Evolutionary conservation across 352 stramenopile genomes (phyloP), one percentile per base, ranked within the genome.

Genomic region (Pythium brassicae): DNA sequence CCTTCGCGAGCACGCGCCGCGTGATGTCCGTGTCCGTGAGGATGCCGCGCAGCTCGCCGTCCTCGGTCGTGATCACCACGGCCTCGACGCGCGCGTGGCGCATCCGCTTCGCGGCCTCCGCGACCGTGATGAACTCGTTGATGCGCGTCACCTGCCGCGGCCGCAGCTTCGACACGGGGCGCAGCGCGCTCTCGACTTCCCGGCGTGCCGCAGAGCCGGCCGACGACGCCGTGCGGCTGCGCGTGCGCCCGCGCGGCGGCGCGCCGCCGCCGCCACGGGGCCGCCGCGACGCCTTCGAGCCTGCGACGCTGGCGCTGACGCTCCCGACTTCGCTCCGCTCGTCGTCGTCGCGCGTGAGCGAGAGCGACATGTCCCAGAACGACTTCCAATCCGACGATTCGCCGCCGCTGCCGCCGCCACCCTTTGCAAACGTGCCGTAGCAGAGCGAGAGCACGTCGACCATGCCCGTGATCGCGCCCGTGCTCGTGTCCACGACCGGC

Each of bases 401-500:
- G 43, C 72, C 74, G 52, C 71, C 65, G 51, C 72, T 72, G 50
- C 69, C 67, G 51, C 80, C 72, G 12, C 78, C 69, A 20, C 80
- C 79, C 40, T 84, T 89, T 4, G 86, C 82, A 51, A 96, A 96
- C 0, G 85, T 92, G 12, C 86, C 86, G 53, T 93, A 96, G 64
- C 85, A 94, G 29, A 96, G 67, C n/a, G 84, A 94, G 19, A 96
- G 57, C 7, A 96, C 85, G 50, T 96, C 86, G 20, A 95, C 72
- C 75, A 94, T 90, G 34, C 86, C 86, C 9, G 89, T 57, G 66
- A 94, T 95, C 19, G 76, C 84, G 6, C 69, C 63, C 3, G 78
- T 82, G 17, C 65, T 75, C 23, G 85, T 56, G 43, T 98, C 93
- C 14, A 98, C 94, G 2, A 99, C 93, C 23, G 97, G 97, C 46